Conservation (phyloP, 2,329 filamentous ascomycete genomes). For the Fusarium devonianum region DNA sequence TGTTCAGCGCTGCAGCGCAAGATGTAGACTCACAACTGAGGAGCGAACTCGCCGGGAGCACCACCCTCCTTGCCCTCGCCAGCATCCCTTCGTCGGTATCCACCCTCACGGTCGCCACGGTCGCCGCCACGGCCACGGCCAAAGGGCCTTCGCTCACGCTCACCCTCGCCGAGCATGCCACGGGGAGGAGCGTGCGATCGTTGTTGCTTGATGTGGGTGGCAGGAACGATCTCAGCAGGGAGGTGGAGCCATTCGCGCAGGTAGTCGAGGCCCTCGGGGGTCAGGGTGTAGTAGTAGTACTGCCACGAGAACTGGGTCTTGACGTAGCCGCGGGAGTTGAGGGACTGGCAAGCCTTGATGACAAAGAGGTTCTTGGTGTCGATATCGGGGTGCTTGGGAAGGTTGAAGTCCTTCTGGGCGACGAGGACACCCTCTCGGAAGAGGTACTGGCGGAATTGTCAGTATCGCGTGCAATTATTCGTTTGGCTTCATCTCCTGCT, state of each 20-base stretch:
- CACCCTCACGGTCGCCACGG: constrained; percentile 85
- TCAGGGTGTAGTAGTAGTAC: constrained; percentile 99
- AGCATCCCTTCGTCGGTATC: constrained; percentile 90
- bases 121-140: constrained; percentile 79
- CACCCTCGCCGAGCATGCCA: constrained; percentile 93
- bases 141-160: constrained; percentile 82
- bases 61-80: constrained; percentile 89
- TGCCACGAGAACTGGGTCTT: constrained; percentile 99
- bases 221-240: constrained; percentile 98
- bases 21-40: constrained; percentile 76
- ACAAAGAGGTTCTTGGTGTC: constrained; percentile 99
- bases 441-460: constrained; percentile 73
- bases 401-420: constrained; percentile 99
- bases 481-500: constrained; percentile 21
- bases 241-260: constrained; percentile 99
- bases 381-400: constrained; percentile 96
- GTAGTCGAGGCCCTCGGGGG: constrained; percentile 99
- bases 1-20: not conserved
- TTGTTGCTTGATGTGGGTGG: constrained; percentile 99
- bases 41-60: constrained; percentile 90
- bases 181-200: constrained; percentile 97
- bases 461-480: constrained; percentile 33
- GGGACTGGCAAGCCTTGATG: constrained; percentile 98
- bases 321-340: constrained; percentile 97
- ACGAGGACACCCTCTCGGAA: constrained; percentile 94